Evolutionary conservation across 2,329 filamentous ascomycete genomes (phyloP), one percentile per base, ranked within the genome.

Genomic region (Penicillium hesseltinei): DNA sequence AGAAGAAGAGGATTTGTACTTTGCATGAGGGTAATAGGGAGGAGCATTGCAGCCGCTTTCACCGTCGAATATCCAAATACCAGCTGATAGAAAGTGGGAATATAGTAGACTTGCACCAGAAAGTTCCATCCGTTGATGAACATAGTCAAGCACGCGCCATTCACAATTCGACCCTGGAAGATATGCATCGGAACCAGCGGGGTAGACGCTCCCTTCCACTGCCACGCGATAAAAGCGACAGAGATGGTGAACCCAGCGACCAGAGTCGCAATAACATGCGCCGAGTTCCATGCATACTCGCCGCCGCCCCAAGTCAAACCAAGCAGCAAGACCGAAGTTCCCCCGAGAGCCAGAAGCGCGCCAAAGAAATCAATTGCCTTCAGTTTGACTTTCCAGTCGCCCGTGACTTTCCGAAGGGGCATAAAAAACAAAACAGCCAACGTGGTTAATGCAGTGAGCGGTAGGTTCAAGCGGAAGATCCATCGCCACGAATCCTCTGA

Each of bases 71-170:
- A 74, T 19, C 71, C 70, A 23, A 79, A 77, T 1, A 81, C 82
- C 53, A 85, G 82, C 66, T 87, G 84, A 44, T 83, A 83, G 66
- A 85, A 88, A 0, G 86, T 76, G 0, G 85, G 84, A 3, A 88
- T 74, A 62, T 83, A 87, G 68, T 86, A 88, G 2, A 86, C 68
- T 59, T 84, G 82, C n/a, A 82, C 78, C 25, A 84, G 73, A 54
- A 84, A 84, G 61, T 84, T 84, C 82, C 82, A 84, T 4, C 82
- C 82, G 50, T 84, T 84, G 65, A 84, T 79, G 36, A 81, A 80
- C 80, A 83, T 83, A 17, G 81, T 83, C 19, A 84, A 61, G 57
- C 80, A 83, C 1, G 81, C 80, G 1, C 82, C 82, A 36, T 82
- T 82, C 31, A 84, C 81, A 31, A 84, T 81, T 17, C 71, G 73